phyloP scores from a whole-genome alignment of 352 stramenopile species.

The Phytophthora citricola region DNA sequence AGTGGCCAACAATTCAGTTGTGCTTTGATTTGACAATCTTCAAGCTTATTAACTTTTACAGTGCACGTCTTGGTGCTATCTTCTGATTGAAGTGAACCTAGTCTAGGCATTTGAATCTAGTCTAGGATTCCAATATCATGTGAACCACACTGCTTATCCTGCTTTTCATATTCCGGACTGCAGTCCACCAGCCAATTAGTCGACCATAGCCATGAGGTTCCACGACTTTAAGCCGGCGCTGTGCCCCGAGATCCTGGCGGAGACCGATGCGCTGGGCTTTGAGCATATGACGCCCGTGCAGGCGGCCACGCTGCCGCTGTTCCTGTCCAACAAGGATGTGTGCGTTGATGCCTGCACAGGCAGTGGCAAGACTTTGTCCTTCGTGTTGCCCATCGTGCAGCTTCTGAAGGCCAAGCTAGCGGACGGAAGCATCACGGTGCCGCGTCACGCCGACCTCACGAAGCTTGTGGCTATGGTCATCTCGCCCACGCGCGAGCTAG shows the following conservation, averaged over 20 bases:
- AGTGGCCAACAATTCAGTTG: too few species aligned
- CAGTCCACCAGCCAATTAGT: constrained; percentile 11
- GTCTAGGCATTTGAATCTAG: too few species aligned
- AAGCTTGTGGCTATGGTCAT: constrained; percentile 88
- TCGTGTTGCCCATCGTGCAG: constrained; percentile 95
- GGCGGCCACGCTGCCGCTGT: constrained; percentile 89
- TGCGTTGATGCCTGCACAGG: constrained; percentile 95
- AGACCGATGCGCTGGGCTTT: constrained; percentile 86
- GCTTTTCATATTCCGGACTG: background rate
- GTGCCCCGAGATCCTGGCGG: constrained; percentile 71
- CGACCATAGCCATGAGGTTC: constrained; percentile 65
- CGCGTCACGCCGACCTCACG: constrained; percentile 55
- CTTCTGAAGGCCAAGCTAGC: constrained; percentile 79
- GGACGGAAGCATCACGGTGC: constrained; percentile 62
- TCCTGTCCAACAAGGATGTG: constrained; percentile 95
- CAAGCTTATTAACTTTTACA: too few species aligned
- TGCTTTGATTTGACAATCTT: too few species aligned
- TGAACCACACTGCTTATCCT: background rate
- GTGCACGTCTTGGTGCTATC: too few species aligned
- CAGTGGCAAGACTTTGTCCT: constrained; percentile 95
- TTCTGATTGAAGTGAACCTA: too few species aligned
- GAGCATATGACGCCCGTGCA: constrained; percentile 93
- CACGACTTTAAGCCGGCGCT: constrained; percentile 82
- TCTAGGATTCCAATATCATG: too few species aligned
- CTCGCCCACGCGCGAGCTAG: constrained; percentile 90